Percentiles rank a stretch among this genome's conserved stretches.
These are phyloP conservation scores for Hypoxylon cercidicola DNA, from an alignment of 495 filamentous ascomycete genomes.

Conservation along the genomic window DNA sequence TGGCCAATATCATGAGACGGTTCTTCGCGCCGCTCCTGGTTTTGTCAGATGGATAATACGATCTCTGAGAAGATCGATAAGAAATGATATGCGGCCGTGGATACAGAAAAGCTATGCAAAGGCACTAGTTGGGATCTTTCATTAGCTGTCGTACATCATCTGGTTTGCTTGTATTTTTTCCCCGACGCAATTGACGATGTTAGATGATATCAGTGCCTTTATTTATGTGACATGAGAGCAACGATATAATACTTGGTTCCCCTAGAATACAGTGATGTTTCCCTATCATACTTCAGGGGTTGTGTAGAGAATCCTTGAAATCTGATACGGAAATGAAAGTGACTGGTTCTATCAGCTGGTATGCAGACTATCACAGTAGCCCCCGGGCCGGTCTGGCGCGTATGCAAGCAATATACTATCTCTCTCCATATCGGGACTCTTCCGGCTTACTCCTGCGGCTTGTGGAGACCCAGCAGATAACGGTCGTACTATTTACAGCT, in stretches of 20 bases:
- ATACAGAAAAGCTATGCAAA: conserved; percentile 47
- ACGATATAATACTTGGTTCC: background rate
- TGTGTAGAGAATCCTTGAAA: no score
- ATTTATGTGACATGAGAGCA: conserved; percentile 5
- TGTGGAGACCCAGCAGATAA: no score
- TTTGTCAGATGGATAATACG: conserved; percentile 41
- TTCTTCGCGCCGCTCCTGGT: conserved; percentile 33
- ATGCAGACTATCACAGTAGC: no score
- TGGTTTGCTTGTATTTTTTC: conserved; percentile 43
- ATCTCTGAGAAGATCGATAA: conserved; percentile 38
- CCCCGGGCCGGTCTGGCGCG: no score
- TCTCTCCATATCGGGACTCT: no score
- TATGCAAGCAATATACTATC: no score
- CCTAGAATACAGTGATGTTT: no score
- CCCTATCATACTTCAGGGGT: no score
- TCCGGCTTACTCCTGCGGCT: no score
- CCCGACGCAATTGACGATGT: conserved; percentile 45
- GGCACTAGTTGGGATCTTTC: conserved; percentile 42
- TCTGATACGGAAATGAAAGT: no score
- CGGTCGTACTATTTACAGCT: no score
- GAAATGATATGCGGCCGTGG: conserved; percentile 45
- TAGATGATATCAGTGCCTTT: conserved; percentile 18
- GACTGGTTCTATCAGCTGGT: no score
- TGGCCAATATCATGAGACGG: conserved; percentile 46
- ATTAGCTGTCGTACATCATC: conserved; percentile 45